These are phyloP conservation scores for Fusarium annulatum DNA, from an alignment of 2,329 filamentous ascomycete species.

Conservation along the genomic window DNA sequence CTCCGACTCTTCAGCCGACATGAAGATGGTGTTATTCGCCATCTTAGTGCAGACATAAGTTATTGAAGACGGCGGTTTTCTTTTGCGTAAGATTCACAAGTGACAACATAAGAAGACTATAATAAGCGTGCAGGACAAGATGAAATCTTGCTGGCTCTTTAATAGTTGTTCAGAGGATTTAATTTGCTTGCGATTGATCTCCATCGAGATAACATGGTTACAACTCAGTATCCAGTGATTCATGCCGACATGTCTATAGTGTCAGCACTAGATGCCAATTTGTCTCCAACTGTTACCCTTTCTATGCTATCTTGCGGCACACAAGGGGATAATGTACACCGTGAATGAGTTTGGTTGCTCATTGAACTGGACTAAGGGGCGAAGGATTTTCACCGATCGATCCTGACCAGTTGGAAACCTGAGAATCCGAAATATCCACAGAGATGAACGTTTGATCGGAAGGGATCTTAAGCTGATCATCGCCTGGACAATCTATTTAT, in stretches of 20 bases:
- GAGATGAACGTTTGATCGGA: rapidly evolving
- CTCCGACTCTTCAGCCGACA: conserved; percentile 47
- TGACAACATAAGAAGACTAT: rapidly evolving
- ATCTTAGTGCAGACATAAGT: conserved; percentile 1
- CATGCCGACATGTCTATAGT: rapidly evolving
- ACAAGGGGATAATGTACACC: rapidly evolving
- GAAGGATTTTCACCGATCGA: background rate
- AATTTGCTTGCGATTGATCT: background rate
- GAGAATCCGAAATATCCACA: background rate
- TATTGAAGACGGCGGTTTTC: rapidly evolving
- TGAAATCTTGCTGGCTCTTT: too few relatives aligned
- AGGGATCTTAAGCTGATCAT: background rate
- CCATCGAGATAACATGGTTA: background rate
- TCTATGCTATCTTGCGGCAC: background rate
- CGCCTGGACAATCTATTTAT: background rate
- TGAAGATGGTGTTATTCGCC: conserved; percentile 46
- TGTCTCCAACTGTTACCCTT: background rate
- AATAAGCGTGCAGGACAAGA: background rate
- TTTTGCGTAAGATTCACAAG: background rate
- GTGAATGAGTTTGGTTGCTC: too few relatives aligned
- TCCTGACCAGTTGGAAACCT: background rate
- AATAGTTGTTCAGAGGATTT: background rate
- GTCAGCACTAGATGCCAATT: background rate
- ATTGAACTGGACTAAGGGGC: rapidly evolving
- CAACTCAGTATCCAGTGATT: background rate